phyloP scores from a whole-genome alignment of 257 asterid genomes.

The Ilex asprella region DNA sequence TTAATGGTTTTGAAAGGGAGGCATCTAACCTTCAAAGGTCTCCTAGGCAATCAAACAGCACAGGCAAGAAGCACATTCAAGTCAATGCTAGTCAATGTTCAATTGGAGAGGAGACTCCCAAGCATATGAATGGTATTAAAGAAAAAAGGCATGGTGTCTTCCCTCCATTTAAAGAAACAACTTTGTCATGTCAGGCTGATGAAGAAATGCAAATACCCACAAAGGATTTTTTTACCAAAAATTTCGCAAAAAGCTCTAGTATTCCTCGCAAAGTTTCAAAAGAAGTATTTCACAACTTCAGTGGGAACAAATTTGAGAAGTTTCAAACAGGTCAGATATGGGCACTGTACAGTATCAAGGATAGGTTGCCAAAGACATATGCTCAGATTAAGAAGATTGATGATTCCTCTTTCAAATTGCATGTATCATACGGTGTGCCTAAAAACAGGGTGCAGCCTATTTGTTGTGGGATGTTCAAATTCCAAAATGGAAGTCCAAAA shows the following conservation, averaged over 20 bases:
- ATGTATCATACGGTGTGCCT: conserved; percentile 9
- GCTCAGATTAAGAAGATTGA: conserved; percentile 21
- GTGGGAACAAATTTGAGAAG: conserved; percentile 13
- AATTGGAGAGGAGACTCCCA: background rate
- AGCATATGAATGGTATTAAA: conserved; percentile 1
- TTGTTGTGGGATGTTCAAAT: conserved; percentile 16
- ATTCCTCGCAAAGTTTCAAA: conserved; percentile 2
- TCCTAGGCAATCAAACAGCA: conserved; percentile 20
- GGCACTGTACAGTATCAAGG: conserved; percentile 19
- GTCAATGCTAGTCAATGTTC: background rate
- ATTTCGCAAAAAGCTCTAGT: too few species aligned
- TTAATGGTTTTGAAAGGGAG: conserved; percentile 11
- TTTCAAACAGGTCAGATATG: conserved; percentile 19
- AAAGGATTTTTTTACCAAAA: background rate
- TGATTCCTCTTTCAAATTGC: conserved; percentile 9
- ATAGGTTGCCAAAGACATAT: conserved; percentile 18
- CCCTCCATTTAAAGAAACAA: conserved; percentile 7
- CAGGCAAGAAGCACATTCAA: conserved; percentile 1
- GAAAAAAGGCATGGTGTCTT: conserved; percentile 1
- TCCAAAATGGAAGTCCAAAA: conserved; percentile 1
- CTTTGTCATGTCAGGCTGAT: conserved; percentile 9
- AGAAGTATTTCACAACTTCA: conserved; percentile 16
- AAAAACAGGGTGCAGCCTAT: conserved; percentile 5
- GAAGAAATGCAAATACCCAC: background rate
- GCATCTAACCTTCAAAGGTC: conserved; percentile 16